Evolutionary conservation across 2,329 filamentous ascomycete species (phyloP).

Genomic region (Westerdykella ornata): DNA sequence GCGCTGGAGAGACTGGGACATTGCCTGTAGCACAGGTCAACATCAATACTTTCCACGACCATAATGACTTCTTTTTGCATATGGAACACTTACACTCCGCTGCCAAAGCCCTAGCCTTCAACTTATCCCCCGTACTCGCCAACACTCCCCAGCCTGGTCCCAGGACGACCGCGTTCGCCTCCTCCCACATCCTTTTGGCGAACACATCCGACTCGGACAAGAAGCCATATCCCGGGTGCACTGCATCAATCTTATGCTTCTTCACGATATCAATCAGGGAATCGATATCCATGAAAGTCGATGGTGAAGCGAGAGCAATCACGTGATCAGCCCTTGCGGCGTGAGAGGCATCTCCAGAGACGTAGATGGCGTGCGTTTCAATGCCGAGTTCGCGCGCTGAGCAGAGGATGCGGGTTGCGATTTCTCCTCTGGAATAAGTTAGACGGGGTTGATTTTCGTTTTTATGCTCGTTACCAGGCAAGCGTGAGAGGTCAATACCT

Average conservation of each 20-base stretch:
- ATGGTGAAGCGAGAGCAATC: constrained; percentile 46
- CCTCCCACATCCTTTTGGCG: constrained; percentile 44
- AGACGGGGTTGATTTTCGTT: no score
- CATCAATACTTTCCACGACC: neutral
- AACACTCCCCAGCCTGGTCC: constrained; percentile 54
- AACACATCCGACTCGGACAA: constrained; percentile 51
- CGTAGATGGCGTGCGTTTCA: constrained; percentile 52
- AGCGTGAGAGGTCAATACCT: no score
- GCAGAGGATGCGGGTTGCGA: constrained; percentile 55
- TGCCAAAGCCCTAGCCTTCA: constrained; percentile 49
- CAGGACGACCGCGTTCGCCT: constrained; percentile 45
- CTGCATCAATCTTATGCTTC: constrained; percentile 48
- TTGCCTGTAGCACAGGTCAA: constrained; percentile 19
- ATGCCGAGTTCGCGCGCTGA: constrained; percentile 54
- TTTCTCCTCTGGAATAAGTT: constrained; percentile 49
- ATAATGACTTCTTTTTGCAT: no score
- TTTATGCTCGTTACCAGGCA: no score
- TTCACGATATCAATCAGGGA: constrained; percentile 44
- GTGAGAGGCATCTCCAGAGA: constrained; percentile 50
- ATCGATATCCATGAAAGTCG: constrained; percentile 49
- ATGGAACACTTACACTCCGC: constrained; percentile 36
- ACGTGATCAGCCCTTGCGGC: constrained; percentile 47
- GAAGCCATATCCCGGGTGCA: constrained; percentile 60
- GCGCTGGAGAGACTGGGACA: constrained; percentile 48
- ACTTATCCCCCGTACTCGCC: constrained; percentile 51